Conservation (phyloP, 305 asterid species). For the Monarda citriodora region DNA sequence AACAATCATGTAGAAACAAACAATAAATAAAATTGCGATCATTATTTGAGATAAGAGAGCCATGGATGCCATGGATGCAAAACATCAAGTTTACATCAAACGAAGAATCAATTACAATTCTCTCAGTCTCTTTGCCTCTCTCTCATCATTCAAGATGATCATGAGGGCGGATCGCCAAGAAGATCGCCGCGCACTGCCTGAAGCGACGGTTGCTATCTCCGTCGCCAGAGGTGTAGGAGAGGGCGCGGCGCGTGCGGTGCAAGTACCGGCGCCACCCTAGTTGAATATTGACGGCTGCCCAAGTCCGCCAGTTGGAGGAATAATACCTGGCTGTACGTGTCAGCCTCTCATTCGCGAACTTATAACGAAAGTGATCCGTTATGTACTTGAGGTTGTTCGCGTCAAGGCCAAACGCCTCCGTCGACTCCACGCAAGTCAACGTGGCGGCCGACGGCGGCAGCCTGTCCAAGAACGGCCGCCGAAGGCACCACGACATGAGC, state of each 20-base stretch:
- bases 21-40: too few species aligned
- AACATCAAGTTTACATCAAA: background rate
- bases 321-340: slow-evolving; percentile 63
- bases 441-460: slow-evolving; percentile 84
- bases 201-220: slow-evolving; percentile 55
- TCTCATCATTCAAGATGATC: slow-evolving; percentile 69
- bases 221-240: slow-evolving; percentile 11
- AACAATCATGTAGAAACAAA: too few species aligned
- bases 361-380: slow-evolving; percentile 77
- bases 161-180: slow-evolving; percentile 80
- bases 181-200: slow-evolving; percentile 70
- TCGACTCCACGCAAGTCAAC: slow-evolving; percentile 56
- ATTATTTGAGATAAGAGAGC: too few species aligned
- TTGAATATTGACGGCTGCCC: slow-evolving; percentile 89
- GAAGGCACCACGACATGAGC: slow-evolving; percentile 86
- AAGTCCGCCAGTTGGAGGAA: slow-evolving; percentile 88
- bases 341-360: slow-evolving; percentile 73
- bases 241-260: slow-evolving; percentile 37
- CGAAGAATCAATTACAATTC: background rate
- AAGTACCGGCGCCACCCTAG: slow-evolving; percentile 71
- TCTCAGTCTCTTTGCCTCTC: background rate
- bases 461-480: slow-evolving; percentile 76
- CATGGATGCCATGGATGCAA: background rate
- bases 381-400: slow-evolving; percentile 60
- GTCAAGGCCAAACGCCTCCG: slow-evolving; percentile 72